Evolutionary conservation across 768 basidiomycete genomes (phyloP), one percentile per base, ranked within the genome.

Genomic region (Russula abietina): DNA sequence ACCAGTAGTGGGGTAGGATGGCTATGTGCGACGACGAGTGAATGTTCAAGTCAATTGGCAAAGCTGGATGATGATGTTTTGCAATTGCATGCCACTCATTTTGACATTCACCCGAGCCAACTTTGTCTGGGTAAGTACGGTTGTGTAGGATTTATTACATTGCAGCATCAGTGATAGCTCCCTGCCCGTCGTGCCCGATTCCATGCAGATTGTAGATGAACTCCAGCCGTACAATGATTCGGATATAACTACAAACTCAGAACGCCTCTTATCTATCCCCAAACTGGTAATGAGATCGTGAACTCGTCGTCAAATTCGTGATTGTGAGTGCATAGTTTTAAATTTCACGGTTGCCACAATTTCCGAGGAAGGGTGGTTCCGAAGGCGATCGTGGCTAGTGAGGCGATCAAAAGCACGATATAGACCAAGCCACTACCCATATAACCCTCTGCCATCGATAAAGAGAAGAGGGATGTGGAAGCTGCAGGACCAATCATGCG

Each of bases 391-490:
- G 76, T 61, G 8, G 74, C 56, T 43, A 67, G 57, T 24, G 71
- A 73, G 62, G 76, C 69, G 9, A 26, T 70, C 7, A 67, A 39
- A 68, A 79, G 67, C 38, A 75, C 70, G 65, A 66, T 67, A 66
- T 88, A 87, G 5, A 86, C 85, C 26, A 87, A 71, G 60, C 78
- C 71, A 4, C 86, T 86, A 4, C 80, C 81, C 45, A 85, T 71
- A 63, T 81, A 77, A 38, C 79, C 71, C 57, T 71, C 70, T 53
- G 67, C 46, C 41, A 84, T 81, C 0, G 87, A 87, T 36, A 89
- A 69, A 26, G 88, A 85, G 74, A 86, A 90, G 55, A 88, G 76
- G 38, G 87, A 86, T 60, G 82, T 84, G 2, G 85, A 76, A 2
- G 76, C 68, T 16, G 81, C 81, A 4, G 85, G 86, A 17, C 87